phyloP scores from a whole-genome alignment of 352 stramenopile genomes.

The Phytophthora tentaculata region DNA sequence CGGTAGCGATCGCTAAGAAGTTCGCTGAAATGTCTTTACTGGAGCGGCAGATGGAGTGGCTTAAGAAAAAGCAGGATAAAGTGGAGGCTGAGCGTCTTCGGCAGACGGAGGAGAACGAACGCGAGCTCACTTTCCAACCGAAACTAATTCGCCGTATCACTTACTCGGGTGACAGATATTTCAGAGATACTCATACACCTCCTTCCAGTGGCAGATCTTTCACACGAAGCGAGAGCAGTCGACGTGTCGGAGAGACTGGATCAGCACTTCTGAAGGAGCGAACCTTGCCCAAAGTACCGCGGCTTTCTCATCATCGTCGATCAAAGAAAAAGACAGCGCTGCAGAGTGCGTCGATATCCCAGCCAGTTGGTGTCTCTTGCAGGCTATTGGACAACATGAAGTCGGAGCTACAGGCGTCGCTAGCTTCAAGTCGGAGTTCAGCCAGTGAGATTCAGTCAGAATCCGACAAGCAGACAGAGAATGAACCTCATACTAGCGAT shows the following conservation, averaged over 20 bases:
- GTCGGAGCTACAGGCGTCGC: constrained; percentile 65
- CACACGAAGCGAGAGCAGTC: constrained; percentile 34
- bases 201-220: constrained; percentile 17
- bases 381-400: constrained; percentile 73
- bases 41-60: constrained; percentile 82
- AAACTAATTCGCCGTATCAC: constrained; percentile 80
- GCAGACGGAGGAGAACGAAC: constrained; percentile 73
- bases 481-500: constrained; percentile 4
- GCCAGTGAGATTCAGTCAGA: constrained; percentile 17
- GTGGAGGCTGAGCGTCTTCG: constrained; percentile 66
- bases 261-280: constrained; percentile 37
- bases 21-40: constrained; percentile 78
- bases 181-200: constrained; percentile 28
- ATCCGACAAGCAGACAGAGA: constrained; percentile 13
- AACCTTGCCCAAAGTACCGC: constrained; percentile 45
- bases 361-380: constrained; percentile 67
- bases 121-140: constrained; percentile 85
- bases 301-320: constrained; percentile 35
- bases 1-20: constrained; percentile 37
- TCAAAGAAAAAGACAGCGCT: constrained; percentile 40
- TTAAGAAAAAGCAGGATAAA: constrained; percentile 82
- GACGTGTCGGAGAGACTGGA: constrained; percentile 25
- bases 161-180: constrained; percentile 49
- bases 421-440: constrained; percentile 29
- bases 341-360: constrained; percentile 46